These are phyloP conservation scores for Phyllosticta capitalensis DNA, from an alignment of 2,329 filamentous ascomycete genomes.

Conservation along the genomic window DNA sequence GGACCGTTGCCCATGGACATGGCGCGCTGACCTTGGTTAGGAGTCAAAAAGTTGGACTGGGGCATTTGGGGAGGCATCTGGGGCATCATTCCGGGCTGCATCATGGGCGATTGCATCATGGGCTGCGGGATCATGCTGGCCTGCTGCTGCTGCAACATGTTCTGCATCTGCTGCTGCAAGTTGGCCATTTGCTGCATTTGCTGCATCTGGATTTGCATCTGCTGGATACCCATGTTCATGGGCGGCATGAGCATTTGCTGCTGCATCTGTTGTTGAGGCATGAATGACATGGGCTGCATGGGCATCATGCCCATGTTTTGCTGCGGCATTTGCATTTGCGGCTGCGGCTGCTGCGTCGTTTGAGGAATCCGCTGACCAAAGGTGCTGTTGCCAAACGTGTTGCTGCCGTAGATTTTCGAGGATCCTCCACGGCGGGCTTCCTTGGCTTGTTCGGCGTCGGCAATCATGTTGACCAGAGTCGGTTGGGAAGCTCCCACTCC, in stretches of 20 bases:
- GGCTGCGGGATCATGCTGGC: conserved; percentile 29
- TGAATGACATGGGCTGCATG: conserved; percentile 2
- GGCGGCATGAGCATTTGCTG: conserved; percentile 8
- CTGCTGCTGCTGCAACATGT: conserved; percentile 70
- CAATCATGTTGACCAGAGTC: conserved; percentile 28
- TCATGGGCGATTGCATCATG: conserved; percentile 22
- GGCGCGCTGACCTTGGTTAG: conserved; percentile 25
- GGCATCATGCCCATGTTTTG: neutral
- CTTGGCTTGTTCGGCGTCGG: conserved; percentile 27
- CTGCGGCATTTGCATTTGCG: neutral
- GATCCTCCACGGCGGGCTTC: conserved; percentile 12
- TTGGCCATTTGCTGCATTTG: conserved; percentile 12
- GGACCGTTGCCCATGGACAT: conserved; percentile 35
- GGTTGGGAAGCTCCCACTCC: conserved; percentile 24
- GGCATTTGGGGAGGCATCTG: conserved; percentile 18
- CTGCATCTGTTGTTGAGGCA: conserved; percentile 9
- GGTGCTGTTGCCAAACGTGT: neutral
- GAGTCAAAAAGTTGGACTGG: conserved; percentile 10
- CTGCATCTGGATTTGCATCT: conserved; percentile 9
- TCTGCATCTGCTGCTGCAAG: conserved; percentile 16
- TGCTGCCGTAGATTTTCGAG: conserved; percentile 6
- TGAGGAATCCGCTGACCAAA: conserved; percentile 8
- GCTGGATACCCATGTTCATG: conserved; percentile 5
- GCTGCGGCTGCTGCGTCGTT: too few species aligned
- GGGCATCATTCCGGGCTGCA: conserved; percentile 39